Evolutionary conservation across 495 filamentous ascomycete genomes (phyloP), one percentile per base, ranked within the genome.

Genomic region (Penicillium lividum): DNA sequence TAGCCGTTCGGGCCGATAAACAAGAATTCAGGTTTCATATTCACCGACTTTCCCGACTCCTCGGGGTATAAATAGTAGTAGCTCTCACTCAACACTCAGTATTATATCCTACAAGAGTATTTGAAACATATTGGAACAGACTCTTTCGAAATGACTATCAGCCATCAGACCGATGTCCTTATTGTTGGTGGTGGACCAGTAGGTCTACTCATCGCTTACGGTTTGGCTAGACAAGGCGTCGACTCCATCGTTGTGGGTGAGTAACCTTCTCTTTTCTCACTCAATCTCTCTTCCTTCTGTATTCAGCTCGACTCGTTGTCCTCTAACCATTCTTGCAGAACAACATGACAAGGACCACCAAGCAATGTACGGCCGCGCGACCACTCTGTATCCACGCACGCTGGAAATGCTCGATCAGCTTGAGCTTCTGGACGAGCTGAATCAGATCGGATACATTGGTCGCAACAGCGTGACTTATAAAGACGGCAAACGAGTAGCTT

Each of bases 131-230:
- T 22, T 22, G 22, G 22, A 22, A 22, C 22, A 22, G 22, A 22
- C 22, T 22, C 22, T 22, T 8, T 10, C 22, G 11, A 29, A 11
- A 49, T 49, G 46, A 49, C 13, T 9, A 13, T 13, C 6, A 29
- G 13, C 25, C 13, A 9, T 6, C 16, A 49, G 30, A 28, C 22
- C 65, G 84, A 85, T 58, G 77, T 84, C 43, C 86, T 91, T 53
- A 88, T 93, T 58, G 72, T 93, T 51, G 89, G 89, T 29, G 89
- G 89, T 31, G 89, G 89, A 5, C 89, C 89, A 10, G 89, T 87
- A 13, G 89, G 89, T 25, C 79, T 92, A 22, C 80, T 90, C 63
- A 80, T 91, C 4, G 72, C 63, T 7, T 76, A 74, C 59, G 72
- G 76, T 59, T 66, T 80, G 27, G 62, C 59, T 5, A 56, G 58